Percentiles rank a stretch among this genome's conserved stretches.
phyloP scores from a whole-genome alignment of 345 rosid species.

The Hibiscus trionum region DNA sequence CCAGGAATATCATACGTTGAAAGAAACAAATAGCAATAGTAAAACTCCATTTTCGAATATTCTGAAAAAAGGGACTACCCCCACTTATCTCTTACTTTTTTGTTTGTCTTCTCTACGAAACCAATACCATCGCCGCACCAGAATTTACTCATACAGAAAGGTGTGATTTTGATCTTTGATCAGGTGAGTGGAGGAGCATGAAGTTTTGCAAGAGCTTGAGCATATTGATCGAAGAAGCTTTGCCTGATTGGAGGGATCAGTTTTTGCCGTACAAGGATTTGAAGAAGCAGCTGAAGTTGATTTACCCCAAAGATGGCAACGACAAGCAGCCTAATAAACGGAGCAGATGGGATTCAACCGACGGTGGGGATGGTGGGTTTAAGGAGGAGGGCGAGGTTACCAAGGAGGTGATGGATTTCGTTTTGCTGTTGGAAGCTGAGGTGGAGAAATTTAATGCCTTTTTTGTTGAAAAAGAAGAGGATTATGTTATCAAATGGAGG shows the following conservation, averaged over 20 bases:
- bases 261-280: conserved; percentile 60
- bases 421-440: conserved; percentile 42
- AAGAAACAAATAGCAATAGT: neutral
- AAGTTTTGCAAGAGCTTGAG: conserved; percentile 53
- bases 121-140: neutral
- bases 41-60: neutral
- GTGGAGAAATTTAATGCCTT: conserved; percentile 50
- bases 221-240: conserved; percentile 44
- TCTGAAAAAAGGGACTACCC: neutral
- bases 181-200: conserved; percentile 21
- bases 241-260: conserved; percentile 57
- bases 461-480: conserved; percentile 52
- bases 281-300: conserved; percentile 48
- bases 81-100: neutral
- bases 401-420: conserved; percentile 35
- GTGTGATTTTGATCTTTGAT: neutral
- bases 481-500: conserved; percentile 44
- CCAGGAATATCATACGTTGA: no score
- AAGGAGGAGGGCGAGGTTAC: neutral
- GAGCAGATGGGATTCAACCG: neutral
- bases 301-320: conserved; percentile 12
- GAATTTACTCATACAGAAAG: neutral
- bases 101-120: neutral
- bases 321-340: conserved; percentile 2
- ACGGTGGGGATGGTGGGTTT: neutral